These are phyloP conservation scores for Stipa capillata DNA, from an alignment of 176 grass and related monocot genomes.

Conservation along the genomic window DNA sequence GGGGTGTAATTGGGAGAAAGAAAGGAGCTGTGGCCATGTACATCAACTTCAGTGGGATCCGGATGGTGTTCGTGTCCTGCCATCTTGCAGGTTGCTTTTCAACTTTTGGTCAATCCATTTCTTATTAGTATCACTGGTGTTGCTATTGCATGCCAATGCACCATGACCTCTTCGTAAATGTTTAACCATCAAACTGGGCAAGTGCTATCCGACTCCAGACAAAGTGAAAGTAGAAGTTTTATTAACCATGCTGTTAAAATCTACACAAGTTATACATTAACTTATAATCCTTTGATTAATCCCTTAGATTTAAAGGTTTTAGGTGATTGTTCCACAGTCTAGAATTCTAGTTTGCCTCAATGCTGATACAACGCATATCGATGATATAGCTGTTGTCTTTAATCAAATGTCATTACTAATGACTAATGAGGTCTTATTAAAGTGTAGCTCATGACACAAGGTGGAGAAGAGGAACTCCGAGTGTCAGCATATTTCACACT, in stretches of 20 bases:
- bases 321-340: neutral
- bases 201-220: neutral
- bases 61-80: slow-evolving; percentile 53
- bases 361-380: neutral
- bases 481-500: slow-evolving; percentile 45
- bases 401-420: neutral
- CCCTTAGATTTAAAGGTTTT: neutral
- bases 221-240: neutral
- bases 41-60: slow-evolving; percentile 49
- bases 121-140: neutral
- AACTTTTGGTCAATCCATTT: neutral
- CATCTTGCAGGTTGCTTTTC: slow-evolving; percentile 56
- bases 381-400: neutral
- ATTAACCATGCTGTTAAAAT: neutral
- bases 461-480: slow-evolving; percentile 68
- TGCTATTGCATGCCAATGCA: neutral
- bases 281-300: neutral
- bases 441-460: slow-evolving; percentile 47
- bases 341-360: neutral
- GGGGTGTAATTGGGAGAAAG: slow-evolving; percentile 59
- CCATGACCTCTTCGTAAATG: neutral
- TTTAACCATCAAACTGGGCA: neutral
- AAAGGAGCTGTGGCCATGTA: slow-evolving; percentile 72
- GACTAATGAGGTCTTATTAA: neutral
- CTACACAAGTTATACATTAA: neutral